Percentiles rank a stretch among this genome's conserved stretches.
Conservation (phyloP, 2,329 filamentous ascomycete genomes). For the Penicillium olsonii region DNA sequence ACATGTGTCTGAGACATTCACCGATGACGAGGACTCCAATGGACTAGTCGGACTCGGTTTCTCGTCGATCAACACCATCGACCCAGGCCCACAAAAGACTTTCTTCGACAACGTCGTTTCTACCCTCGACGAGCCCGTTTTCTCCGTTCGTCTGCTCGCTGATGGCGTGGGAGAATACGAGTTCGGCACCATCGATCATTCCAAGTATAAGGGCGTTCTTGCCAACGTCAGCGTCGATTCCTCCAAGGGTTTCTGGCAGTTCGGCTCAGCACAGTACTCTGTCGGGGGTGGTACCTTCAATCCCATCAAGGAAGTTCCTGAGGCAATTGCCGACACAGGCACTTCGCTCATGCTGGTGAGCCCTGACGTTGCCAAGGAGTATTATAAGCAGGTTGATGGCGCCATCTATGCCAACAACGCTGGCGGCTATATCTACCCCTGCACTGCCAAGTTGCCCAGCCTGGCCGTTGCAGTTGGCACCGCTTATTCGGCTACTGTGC, state of each 20-base stretch:
- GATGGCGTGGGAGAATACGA: conserved; percentile 66
- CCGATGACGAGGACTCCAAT: conserved; percentile 61
- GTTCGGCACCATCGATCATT: conserved; percentile 69
- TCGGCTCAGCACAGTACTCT: conserved; percentile 58
- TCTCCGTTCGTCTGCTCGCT: conserved; percentile 69
- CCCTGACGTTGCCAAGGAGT: conserved; percentile 57
- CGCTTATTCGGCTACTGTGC: conserved; percentile 53
- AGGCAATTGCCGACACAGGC: conserved; percentile 68
- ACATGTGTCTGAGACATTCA: conserved; percentile 59
- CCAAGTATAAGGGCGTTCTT: conserved; percentile 64
- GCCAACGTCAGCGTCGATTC: conserved; percentile 63
- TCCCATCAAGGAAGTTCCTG: conserved; percentile 30
- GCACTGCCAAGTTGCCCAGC: conserved; percentile 55
- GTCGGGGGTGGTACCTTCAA: conserved; percentile 51
- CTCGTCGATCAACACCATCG: conserved; percentile 64
- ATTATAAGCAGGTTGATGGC: conserved; percentile 59
- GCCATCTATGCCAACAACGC: conserved; percentile 48
- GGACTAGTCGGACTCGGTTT: conserved; percentile 72
- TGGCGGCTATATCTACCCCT: conserved; percentile 61
- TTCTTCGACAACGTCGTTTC: conserved; percentile 71
- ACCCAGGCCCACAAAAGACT: conserved; percentile 65
- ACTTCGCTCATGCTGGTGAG: conserved; percentile 67
- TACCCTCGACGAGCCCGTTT: conserved; percentile 65
- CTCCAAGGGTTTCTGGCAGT: conserved; percentile 69
- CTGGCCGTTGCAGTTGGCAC: conserved; percentile 57